Base-by-base conservation (phyloP, 2,329 filamentous ascomycete genomes). In the Podosphaera leucotricha region DNA sequence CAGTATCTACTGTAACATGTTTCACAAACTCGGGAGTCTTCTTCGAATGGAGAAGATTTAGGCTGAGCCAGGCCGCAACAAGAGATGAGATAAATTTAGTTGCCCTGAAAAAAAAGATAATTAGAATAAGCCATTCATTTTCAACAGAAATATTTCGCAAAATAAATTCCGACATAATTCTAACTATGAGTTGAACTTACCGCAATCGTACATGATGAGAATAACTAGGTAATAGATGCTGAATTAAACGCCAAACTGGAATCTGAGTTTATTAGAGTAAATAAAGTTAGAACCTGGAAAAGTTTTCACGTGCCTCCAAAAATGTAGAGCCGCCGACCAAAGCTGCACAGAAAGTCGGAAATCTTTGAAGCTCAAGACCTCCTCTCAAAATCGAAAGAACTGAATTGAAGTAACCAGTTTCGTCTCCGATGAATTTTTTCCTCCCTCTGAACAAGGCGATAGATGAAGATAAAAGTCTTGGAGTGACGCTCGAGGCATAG, bases 321-420 rank as follows among this genome's bases (percentile, higher is more conserved):
- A 77, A 55, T 20, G 71, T 73, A 49, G 67, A 69, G 35, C 72
- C 72, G 28, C 73, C 74, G 35, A 72, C 67, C 8, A 77, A 59
- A 6, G 65, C 62, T 6, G 72, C 73, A 55, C 73, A 77, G 54
- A 77, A 77, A 3, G 71, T 64, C 38, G 74, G 71, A 52, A 77
- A 77, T 7, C 72, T 64, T 47, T 67, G 66, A 45, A 62, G 60
- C 38, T 71, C 68, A 15, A 76, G 58, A 2, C 70, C 71, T 6
- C 64, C 63, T 36, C 59, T 60, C 28, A 76, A 54, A 46, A 72
- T 66, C 38, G 54, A 60, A 33, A 51, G 8, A 1, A 56, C 44
- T 44, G 55, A 53, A 62, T 54, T 41, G 57, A 61, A 49, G 50
- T 54, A 49, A 43, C 52, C 52, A 42, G 53, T 52, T 45, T 49